Percentiles rank a stretch among this genome's conserved stretches.
phyloP scores from a whole-genome alignment of 371 early-diverging fungal species.

The Rhizopus delemar region DNA sequence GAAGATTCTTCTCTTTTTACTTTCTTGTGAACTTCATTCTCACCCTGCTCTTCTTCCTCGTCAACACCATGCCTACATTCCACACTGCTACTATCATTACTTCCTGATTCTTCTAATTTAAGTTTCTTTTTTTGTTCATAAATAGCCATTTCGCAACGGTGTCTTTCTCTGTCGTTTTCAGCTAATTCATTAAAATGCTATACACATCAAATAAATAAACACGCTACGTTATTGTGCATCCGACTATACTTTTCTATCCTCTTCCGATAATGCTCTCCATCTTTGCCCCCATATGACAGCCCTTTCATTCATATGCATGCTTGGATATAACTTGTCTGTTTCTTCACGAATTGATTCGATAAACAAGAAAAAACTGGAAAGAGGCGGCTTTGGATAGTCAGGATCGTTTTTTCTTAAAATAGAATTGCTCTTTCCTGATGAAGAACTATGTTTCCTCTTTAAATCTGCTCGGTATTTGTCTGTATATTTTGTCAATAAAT shows the following conservation, averaged over 20 bases:
- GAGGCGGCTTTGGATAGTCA: slow-evolving; percentile 20
- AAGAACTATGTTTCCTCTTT: too few relatives aligned
- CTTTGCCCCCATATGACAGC: slow-evolving; percentile 15
- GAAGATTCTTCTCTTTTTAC: too few relatives aligned
- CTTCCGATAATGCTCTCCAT: slow-evolving; percentile 17
- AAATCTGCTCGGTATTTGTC: too few relatives aligned
- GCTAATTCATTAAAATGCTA: slow-evolving; percentile 18
- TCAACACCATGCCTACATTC: too few relatives aligned
- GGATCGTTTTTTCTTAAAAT: slow-evolving; percentile 10
- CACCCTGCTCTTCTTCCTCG: too few relatives aligned
- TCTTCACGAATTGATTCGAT: slow-evolving; percentile 11
- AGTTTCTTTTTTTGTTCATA: slow-evolving; percentile 16
- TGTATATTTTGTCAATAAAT: too few relatives aligned
- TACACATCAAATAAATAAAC: neutral
- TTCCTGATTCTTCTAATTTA: slow-evolving; percentile 16
- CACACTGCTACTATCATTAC: slow-evolving; percentile 51
- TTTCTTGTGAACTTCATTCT: too few relatives aligned
- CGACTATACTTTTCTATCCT: slow-evolving; percentile 13
- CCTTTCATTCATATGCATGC: slow-evolving; percentile 12
- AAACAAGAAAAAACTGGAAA: slow-evolving; percentile 17
- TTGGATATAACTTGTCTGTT: slow-evolving; percentile 12
- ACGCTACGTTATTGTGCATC: too few relatives aligned
- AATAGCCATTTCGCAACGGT: slow-evolving; percentile 5
- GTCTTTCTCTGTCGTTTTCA: slow-evolving; percentile 16
- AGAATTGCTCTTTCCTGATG: neutral